phyloP scores from a whole-genome alignment of 2,329 filamentous ascomycete genomes.

The Sarocladium strictum region DNA sequence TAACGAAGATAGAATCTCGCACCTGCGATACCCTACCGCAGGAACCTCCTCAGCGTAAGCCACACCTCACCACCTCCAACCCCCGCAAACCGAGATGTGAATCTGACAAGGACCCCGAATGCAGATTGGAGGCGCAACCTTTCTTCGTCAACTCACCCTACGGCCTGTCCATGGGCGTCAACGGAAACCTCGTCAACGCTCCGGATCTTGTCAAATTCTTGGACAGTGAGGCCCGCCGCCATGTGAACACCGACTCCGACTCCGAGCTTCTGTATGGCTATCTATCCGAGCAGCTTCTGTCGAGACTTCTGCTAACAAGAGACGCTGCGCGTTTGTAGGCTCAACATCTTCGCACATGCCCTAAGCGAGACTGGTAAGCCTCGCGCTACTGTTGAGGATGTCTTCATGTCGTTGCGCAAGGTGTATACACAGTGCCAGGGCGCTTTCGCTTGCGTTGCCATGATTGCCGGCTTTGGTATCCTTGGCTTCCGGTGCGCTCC shows the following conservation, averaged over 20 bases:
- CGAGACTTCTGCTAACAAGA: no score
- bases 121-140: constrained; percentile 70
- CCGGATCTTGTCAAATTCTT: constrained; percentile 64
- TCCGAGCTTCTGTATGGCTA: constrained; percentile 62
- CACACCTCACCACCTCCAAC: constrained; percentile 18
- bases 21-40: constrained; percentile 84
- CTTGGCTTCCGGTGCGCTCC: constrained; percentile 59
- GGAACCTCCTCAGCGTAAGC: constrained; percentile 59
- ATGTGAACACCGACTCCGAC: constrained; percentile 88
- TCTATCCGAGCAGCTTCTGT: background rate
- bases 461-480: constrained; percentile 76
- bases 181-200: constrained; percentile 82
- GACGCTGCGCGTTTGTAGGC: constrained; percentile 24
- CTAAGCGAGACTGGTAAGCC: constrained; percentile 76
- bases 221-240: constrained; percentile 72
- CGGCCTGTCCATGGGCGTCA: constrained; percentile 62
- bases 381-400: constrained; percentile 70
- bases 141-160: constrained; percentile 78
- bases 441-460: constrained; percentile 73
- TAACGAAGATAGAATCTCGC: no score
- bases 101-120: no score
- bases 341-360: constrained; percentile 83
- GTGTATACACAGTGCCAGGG: constrained; percentile 71
- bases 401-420: constrained; percentile 64
- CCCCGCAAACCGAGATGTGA: no score